Evolutionary conservation across 2,329 filamentous ascomycete genomes (phyloP).

Genomic region (Trichoderma gracile): DNA sequence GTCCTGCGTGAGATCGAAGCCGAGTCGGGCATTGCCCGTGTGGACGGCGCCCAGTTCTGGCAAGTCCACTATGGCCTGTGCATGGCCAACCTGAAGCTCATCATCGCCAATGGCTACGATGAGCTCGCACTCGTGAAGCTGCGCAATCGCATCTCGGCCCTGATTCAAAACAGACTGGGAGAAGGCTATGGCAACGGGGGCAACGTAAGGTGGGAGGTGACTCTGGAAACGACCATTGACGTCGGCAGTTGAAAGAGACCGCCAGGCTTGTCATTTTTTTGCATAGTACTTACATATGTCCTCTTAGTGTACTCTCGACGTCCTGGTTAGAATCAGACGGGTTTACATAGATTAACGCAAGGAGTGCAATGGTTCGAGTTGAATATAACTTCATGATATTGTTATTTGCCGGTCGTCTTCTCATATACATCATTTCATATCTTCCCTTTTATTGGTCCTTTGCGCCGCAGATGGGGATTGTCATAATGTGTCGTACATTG

Average conservation of each 20-base stretch:
- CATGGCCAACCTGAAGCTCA: slow-evolving; percentile 89
- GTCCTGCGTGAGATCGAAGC: slow-evolving; percentile 84
- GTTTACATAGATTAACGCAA: background rate
- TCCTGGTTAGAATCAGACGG: background rate
- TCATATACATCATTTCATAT: background rate
- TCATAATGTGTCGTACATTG: background rate
- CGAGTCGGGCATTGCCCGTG: slow-evolving; percentile 70
- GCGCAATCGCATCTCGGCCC: slow-evolving; percentile 70
- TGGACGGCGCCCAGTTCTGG: slow-evolving; percentile 96
- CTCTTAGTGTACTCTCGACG: background rate
- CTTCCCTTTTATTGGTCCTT: background rate
- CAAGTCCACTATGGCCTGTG: slow-evolving; percentile 96
- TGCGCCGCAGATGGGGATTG: background rate
- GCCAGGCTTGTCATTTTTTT: background rate
- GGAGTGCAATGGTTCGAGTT: background rate
- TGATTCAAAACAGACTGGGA: slow-evolving; percentile 83
- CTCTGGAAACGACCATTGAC: slow-evolving; percentile 67
- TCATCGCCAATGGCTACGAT: slow-evolving; percentile 63
- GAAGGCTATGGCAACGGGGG: slow-evolving; percentile 81
- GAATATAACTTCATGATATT: background rate
- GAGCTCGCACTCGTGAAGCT: slow-evolving; percentile 72
- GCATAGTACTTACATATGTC: background rate
- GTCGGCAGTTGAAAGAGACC: slow-evolving; percentile 28
- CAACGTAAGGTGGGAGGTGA: slow-evolving; percentile 89
- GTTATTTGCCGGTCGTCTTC: no score